Evolutionary conservation across 352 stramenopile species (phyloP).

Genomic region (Stramenopiles sp.): DNA sequence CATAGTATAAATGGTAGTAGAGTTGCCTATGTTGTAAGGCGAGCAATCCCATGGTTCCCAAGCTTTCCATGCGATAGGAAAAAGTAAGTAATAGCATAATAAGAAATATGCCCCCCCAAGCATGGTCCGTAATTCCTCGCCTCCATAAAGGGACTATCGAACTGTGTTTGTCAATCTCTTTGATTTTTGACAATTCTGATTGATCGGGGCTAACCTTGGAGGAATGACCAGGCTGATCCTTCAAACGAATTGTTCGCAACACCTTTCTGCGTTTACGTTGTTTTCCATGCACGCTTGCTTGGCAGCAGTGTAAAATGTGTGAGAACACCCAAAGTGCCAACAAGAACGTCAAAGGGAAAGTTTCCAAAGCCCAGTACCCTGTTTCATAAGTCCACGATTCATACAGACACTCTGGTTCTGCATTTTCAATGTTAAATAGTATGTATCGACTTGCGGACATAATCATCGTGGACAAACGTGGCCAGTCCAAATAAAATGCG

Average conservation of each 20-base stretch:
- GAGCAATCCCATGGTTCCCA: not conserved
- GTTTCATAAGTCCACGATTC: not conserved
- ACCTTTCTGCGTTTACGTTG: no score
- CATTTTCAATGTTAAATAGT: constrained; percentile 1
- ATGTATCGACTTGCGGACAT: not conserved
- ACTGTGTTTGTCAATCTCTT: not conserved
- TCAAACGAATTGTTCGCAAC: no score
- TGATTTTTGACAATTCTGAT: no score
- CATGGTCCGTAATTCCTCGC: not conserved
- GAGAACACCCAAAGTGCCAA: not conserved
- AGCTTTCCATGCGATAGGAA: not conserved
- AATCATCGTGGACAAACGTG: not conserved
- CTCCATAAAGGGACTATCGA: not conserved
- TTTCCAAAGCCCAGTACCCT: not conserved
- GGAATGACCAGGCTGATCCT: no score
- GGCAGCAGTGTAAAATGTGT: not conserved
- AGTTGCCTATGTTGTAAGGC: not conserved
- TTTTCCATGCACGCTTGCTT: no score
- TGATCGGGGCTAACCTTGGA: no score
- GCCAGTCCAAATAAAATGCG: not conserved
- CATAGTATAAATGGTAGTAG: constrained; percentile 1
- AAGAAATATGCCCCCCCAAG: not conserved
- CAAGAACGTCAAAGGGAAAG: not conserved
- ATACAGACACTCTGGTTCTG: not conserved
- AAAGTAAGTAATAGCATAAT: not conserved